phyloP scores from a whole-genome alignment of 2,329 filamentous ascomycete genomes.

The Cryphonectria naterciae region DNA sequence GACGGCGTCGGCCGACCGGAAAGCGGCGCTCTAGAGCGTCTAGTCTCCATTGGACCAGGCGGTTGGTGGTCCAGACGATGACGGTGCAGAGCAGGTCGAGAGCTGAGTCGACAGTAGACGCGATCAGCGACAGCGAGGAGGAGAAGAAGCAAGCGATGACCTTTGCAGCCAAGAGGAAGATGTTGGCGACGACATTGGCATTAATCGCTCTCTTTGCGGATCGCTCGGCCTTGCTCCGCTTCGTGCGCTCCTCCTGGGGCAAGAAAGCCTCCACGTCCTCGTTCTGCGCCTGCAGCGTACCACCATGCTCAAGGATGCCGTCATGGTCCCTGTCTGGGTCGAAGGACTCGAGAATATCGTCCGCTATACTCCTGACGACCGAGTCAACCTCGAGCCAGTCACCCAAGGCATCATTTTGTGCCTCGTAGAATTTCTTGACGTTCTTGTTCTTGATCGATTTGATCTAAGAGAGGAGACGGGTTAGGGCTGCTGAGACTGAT shows the following conservation, averaged over 20 bases:
- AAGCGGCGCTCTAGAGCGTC: conserved; percentile 55
- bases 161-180: conserved; percentile 31
- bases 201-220: conserved; percentile 55
- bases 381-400: conserved; percentile 58
- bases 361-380: conserved; percentile 55
- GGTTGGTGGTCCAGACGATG: conserved; percentile 65
- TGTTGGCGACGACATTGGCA: conserved; percentile 31
- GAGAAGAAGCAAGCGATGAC: conserved; percentile 30
- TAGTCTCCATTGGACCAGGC: conserved; percentile 61
- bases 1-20: conserved; percentile 58
- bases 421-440: conserved; percentile 57
- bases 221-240: conserved; percentile 48
- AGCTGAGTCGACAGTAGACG: conserved; percentile 64
- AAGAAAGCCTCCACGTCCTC: conserved; percentile 59
- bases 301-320: conserved; percentile 56
- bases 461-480: conserved; percentile 39
- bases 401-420: conserved; percentile 57
- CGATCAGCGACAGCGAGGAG: conserved; percentile 61
- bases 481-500: neutral
- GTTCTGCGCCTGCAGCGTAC: conserved; percentile 51
- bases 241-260: conserved; percentile 57
- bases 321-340: conserved; percentile 61
- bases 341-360: conserved; percentile 64
- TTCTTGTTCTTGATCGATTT: conserved; percentile 57
- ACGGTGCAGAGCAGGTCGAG: conserved; percentile 63